Conservation (phyloP, 305 asterid species). For the Fraxinus velutina region DNA sequence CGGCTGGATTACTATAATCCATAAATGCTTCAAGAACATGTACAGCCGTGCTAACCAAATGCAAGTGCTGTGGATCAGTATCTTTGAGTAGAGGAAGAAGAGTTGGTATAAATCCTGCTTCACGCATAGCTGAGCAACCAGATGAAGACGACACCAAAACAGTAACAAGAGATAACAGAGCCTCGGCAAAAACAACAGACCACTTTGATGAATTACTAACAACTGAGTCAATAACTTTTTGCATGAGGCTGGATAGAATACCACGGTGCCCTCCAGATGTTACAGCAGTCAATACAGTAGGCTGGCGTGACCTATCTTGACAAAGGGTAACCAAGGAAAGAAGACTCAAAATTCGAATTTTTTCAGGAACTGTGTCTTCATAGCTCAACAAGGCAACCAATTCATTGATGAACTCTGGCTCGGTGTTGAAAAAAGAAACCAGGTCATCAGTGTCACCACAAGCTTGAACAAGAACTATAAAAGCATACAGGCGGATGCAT, state of each 20-base stretch:
- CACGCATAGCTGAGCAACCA: constrained; percentile 99
- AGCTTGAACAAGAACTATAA: constrained; percentile 92
- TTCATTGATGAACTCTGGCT: constrained; percentile 95
- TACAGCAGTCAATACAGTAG: constrained; percentile 84
- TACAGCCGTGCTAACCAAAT: constrained; percentile 92
- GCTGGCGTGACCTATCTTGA: constrained; percentile 97
- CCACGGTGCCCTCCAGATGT: constrained; percentile 99
- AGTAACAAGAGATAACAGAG: constrained; percentile 82
- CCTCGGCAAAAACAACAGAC: constrained; percentile 90
- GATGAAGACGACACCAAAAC: constrained; percentile 96
- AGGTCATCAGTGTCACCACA: constrained; percentile 79
- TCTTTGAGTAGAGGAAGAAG: constrained; percentile 90
- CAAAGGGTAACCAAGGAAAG: constrained; percentile 93
- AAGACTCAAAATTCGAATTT: constrained; percentile 80
- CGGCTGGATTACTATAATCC: constrained; percentile 99
- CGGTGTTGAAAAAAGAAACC: constrained; percentile 86
- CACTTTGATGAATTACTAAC: constrained; percentile 81
- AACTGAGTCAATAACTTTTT: constrained; percentile 83
- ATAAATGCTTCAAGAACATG: constrained; percentile 98
- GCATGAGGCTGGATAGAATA: constrained; percentile 98
- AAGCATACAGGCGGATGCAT: constrained; percentile 93
- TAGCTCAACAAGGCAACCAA: constrained; percentile 80
- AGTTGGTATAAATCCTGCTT: constrained; percentile 97
- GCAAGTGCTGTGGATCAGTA: constrained; percentile 90
- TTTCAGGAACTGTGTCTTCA: constrained; percentile 88